Percentiles rank a stretch among this genome's conserved stretches.
Conservation (phyloP, 345 rosid species). For the Eucalyptus rudis region DNA sequence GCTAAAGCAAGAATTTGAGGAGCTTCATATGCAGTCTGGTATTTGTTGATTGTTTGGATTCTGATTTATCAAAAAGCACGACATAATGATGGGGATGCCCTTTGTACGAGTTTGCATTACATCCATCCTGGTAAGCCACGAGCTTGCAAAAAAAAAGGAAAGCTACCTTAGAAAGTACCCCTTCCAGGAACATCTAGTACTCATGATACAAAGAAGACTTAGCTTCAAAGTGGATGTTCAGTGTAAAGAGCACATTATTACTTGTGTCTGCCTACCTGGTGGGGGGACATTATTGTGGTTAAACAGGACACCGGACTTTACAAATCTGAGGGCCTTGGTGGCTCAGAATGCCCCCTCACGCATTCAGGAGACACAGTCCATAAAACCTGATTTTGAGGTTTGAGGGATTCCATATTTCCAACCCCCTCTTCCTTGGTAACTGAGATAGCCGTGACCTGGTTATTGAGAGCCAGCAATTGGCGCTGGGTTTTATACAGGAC, state of each 20-base stretch:
- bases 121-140: not conserved
- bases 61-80: not conserved
- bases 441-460: not conserved
- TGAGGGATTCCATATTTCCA: not conserved
- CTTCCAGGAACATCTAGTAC: not conserved
- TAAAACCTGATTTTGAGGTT: not conserved
- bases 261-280: not conserved
- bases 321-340: not conserved
- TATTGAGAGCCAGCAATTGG: not conserved
- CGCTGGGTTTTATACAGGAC: not conserved
- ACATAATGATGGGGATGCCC: not conserved
- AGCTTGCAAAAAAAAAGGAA: not conserved
- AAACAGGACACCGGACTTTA: not conserved
- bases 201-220: not conserved
- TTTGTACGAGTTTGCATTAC: not conserved
- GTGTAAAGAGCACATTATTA: not conserved
- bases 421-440: not conserved
- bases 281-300: not conserved
- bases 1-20: not conserved
- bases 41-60: not conserved
- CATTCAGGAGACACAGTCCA: not conserved
- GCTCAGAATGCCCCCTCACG: not conserved
- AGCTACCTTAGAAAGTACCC: not conserved
- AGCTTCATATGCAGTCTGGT: not conserved
- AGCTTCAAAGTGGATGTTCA: not conserved